Base-by-base conservation (phyloP, 768 basidiomycete species). In the Lentinula edodes region DNA sequence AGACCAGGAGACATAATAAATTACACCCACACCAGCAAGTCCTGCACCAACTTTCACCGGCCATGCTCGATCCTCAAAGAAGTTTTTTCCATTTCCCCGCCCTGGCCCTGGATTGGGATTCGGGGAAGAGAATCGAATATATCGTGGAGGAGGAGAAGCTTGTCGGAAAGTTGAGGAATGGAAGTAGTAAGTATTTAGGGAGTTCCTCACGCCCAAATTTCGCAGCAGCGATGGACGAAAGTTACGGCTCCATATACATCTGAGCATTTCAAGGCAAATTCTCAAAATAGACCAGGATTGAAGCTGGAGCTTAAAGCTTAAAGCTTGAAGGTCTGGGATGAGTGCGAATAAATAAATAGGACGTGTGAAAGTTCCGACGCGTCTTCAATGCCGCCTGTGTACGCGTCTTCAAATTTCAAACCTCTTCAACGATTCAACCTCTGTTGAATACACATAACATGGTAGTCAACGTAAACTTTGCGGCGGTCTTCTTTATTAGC, bases 1-100 rank as follows among this genome's bases (percentile, higher is more conserved):
- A 12, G 9, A 61, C 60, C 48, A 28, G 9, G 52, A 53, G 8
- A 61, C 42, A 61, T 61, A 61, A 51, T 46, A 61, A 43, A 61
- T 43, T 46, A 51, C 45, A 46, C 58, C 58, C 35, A 39, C 9
- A 42, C 59, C 59, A 52, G 41, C 48, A 52, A 60, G 16, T 12
- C 48, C 59, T 41, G 51, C 51, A 5, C 59, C 59, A 18, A 60
- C 20, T 60, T 60, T 60, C 5, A 52, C 9, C 8, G 59, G 59
- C 59, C 59, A 60, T 9, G 50, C 52, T 13, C 28, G n/a, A 52
- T 41, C 48, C 1, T 32, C 20, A 34, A 60, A 52, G 51, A 60
- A 60, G 2, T 34, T 20, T n/a, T 36, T 43, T 35, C 58, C 46
- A 16, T 34, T 41, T 23, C 58, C 46, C 2, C 20, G 10, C 3